These are phyloP conservation scores for Syzygium malaccense DNA, from an alignment of 441 rosid genomes.

Conservation along the genomic window DNA sequence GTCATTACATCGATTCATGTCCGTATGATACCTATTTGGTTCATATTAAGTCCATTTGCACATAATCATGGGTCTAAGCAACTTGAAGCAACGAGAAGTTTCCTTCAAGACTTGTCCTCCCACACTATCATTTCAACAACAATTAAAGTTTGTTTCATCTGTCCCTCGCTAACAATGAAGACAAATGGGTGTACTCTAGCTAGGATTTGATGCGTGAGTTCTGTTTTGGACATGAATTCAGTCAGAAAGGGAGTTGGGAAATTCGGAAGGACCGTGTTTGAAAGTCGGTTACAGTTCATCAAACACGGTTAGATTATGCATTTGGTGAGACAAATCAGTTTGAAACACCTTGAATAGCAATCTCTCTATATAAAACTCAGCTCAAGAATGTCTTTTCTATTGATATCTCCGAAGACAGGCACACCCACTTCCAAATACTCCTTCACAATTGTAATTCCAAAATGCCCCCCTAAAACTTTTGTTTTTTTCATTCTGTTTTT, in stretches of 20 bases:
- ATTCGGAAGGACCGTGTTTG: neutral
- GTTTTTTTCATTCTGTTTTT: too few species aligned
- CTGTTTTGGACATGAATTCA: neutral
- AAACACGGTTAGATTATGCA: neutral
- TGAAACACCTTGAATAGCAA: rapidly evolving
- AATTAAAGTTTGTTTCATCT: neutral
- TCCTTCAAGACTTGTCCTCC: neutral
- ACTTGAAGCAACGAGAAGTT: neutral
- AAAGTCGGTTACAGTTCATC: neutral
- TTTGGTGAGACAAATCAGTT: neutral
- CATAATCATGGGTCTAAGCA: neutral
- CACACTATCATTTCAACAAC: neutral
- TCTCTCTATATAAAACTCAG: neutral
- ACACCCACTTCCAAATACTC: too few species aligned
- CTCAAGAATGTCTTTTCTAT: neutral
- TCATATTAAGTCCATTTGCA: too few species aligned
- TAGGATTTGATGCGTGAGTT: neutral
- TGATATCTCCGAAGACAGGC: too few species aligned
- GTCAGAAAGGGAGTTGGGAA: neutral
- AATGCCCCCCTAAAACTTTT: too few species aligned
- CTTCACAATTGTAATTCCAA: too few species aligned
- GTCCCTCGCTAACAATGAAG: neutral
- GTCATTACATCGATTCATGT: too few species aligned
- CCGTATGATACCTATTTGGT: too few species aligned
- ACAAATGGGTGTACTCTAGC: neutral